Evolutionary conservation across 176 grass and related monocot species (phyloP), one percentile per base, ranked within the genome.

Genomic region (Neostapfia colusana): DNA sequence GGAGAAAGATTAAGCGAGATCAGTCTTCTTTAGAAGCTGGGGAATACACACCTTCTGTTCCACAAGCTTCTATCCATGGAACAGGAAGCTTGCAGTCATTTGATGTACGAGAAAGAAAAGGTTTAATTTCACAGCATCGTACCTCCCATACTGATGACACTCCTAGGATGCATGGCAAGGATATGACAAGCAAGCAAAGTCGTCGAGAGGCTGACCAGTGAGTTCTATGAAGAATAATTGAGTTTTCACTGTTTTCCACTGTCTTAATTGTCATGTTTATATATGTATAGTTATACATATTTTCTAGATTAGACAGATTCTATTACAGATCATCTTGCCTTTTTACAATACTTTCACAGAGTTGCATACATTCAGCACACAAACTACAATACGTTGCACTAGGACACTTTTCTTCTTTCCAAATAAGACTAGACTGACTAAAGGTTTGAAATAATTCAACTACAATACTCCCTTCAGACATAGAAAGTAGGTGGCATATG

Each of bases 151-250:
- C 82, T 65, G 95, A 98, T 42, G 95, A 99, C 45, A 74, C 76
- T 73, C 79, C 87, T 53, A 93, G 92, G 73, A 65, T 67, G n/a
- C 95, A 99, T 85, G 80, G 87, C 66, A 99, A 99, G 72, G 96
- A 99, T 42, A 82, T 81, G 39, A 69, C 79, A 83, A 92, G 85
- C 87, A 99, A 95, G 75, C 79, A 82, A 72, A 99, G 84, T 84
- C 89, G 92, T 54, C 85, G 92, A 80, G 96, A 99, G 21, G 36
- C 82, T 84, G 96, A 99, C 34, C 92, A 95, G 96, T 99, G 92
- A 88, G 88, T 89, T 88, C 15, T 66, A 74, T 27, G 40, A 80
- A 83, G 49, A 45, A 63, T 55, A 81, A 17, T 81, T 28, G n/a
- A 35, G 6, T 45, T 68, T 69, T 25, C 37, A 68, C 15, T 76